Evolutionary conservation across 2,329 filamentous ascomycete genomes (phyloP).

Genomic region (Grosmannia huntii): DNA sequence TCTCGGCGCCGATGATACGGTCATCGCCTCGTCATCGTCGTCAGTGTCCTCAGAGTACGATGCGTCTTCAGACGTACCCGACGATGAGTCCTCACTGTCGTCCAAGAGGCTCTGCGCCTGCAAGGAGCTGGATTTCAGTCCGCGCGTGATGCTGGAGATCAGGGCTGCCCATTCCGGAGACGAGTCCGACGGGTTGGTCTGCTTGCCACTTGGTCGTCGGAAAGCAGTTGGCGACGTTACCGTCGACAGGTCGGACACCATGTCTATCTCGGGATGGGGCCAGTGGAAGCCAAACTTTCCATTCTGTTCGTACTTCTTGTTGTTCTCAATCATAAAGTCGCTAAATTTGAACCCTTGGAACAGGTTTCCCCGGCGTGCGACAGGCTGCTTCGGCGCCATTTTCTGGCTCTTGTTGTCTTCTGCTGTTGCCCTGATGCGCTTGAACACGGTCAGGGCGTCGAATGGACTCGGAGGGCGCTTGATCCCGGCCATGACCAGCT

Average conservation of each 20-base stretch:
- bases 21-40: conserved; percentile 40
- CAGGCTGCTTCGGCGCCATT: not conserved
- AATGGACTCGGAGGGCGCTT: conserved; percentile 46
- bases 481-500: conserved; percentile 11
- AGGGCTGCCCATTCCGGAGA: conserved; percentile 17
- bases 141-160: conserved; percentile 23
- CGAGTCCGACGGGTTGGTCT: conserved; percentile 5
- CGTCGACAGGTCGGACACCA: conserved; percentile 6
- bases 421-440: conserved; percentile 33
- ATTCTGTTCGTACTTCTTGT: conserved; percentile 45
- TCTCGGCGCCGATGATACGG: conserved; percentile 29
- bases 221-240: conserved; percentile 12
- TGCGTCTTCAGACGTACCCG: not conserved
- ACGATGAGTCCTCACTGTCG: conserved; percentile 8
- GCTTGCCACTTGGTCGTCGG: conserved; percentile 10
- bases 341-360: conserved; percentile 45
- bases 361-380: conserved; percentile 28
- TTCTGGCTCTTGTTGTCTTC: not conserved
- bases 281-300: conserved; percentile 38
- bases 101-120: conserved; percentile 13
- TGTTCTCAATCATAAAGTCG: conserved; percentile 37
- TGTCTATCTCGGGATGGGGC: conserved; percentile 15
- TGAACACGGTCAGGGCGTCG: conserved; percentile 44
- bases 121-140: conserved; percentile 21
- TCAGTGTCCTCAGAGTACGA: conserved; percentile 12